Conservation (phyloP, 106 monocot genomes). For the Gastrodia elata region DNA sequence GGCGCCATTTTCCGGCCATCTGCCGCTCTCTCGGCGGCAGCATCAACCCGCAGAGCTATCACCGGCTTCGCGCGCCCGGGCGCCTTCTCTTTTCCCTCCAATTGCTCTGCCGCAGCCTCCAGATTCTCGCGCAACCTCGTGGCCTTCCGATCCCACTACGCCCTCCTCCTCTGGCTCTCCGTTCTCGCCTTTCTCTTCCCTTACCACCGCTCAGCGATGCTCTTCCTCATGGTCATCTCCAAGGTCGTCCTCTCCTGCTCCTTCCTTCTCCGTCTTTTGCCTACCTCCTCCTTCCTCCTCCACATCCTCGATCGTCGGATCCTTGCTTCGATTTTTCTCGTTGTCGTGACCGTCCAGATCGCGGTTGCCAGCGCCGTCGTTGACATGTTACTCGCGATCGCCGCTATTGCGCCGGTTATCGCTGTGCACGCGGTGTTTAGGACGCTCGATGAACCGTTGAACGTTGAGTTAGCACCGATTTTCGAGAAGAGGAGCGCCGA, state of each 20-base stretch:
- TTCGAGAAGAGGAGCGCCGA: constrained; percentile 29
- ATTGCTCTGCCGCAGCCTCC: constrained; percentile 15
- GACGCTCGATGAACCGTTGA: constrained; percentile 13
- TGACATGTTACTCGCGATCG: constrained; percentile 18
- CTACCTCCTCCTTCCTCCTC: constrained; percentile 15
- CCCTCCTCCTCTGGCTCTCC: constrained; percentile 27
- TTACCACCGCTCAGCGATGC: constrained; percentile 23
- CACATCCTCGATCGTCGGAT: constrained; percentile 25
- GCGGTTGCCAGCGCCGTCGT: constrained; percentile 19
- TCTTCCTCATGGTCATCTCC: constrained; percentile 47
- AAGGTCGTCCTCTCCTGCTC: constrained; percentile 35
- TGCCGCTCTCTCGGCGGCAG: background rate
- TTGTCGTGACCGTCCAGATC: constrained; percentile 21
- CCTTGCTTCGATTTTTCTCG: constrained; percentile 12
- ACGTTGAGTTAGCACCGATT: constrained; percentile 10
- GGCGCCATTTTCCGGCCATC: constrained; percentile 1
- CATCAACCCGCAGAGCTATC: constrained; percentile 16
- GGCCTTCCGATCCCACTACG: constrained; percentile 31
- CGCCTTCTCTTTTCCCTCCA: constrained; percentile 20
- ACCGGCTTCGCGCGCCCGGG: constrained; percentile 26
- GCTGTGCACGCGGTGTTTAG: constrained; percentile 30
- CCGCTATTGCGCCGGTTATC: constrained; percentile 16
- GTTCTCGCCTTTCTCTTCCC: constrained; percentile 29
- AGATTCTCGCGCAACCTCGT: constrained; percentile 28
- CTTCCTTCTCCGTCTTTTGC: constrained; percentile 31